Evolutionary conservation across 345 rosid species (phyloP).

Genomic region (Brassica napus): DNA sequence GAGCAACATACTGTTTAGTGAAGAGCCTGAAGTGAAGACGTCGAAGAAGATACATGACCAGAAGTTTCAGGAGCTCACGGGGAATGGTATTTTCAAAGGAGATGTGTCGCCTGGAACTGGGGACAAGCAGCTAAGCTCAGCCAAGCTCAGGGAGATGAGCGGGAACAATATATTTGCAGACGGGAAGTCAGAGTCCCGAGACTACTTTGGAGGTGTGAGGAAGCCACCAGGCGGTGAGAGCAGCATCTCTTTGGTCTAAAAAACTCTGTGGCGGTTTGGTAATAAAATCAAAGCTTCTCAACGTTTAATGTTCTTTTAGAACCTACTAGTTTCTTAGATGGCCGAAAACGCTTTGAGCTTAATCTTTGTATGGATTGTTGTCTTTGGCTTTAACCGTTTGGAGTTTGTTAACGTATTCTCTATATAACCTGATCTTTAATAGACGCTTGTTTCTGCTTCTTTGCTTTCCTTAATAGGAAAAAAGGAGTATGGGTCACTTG

Average conservation of each 20-base stretch:
- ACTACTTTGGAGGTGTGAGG: constrained; percentile 74
- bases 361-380: constrained; percentile 12
- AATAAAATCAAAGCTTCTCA: constrained; percentile 11
- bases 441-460: neutral
- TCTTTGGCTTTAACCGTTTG: neutral
- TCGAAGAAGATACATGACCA: constrained; percentile 76
- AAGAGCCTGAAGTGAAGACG: constrained; percentile 62
- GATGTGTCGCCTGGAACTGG: constrained; percentile 61
- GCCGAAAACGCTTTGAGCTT: neutral
- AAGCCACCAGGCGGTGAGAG: constrained; percentile 95
- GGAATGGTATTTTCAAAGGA: constrained; percentile 81
- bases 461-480: neutral
- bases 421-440: neutral
- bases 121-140: constrained; percentile 68
- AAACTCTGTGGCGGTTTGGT: neutral
- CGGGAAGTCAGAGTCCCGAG: constrained; percentile 70
- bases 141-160: constrained; percentile 80
- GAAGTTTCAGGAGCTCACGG: constrained; percentile 71
- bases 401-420: neutral
- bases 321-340: neutral
- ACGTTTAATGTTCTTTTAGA: constrained; percentile 19
- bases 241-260: constrained; percentile 55
- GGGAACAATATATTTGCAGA: constrained; percentile 82
- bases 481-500: neutral
- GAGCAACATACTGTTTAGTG: constrained; percentile 62